phyloP scores from a whole-genome alignment of 2,329 filamentous ascomycete genomes.

The Fusarium citri region DNA sequence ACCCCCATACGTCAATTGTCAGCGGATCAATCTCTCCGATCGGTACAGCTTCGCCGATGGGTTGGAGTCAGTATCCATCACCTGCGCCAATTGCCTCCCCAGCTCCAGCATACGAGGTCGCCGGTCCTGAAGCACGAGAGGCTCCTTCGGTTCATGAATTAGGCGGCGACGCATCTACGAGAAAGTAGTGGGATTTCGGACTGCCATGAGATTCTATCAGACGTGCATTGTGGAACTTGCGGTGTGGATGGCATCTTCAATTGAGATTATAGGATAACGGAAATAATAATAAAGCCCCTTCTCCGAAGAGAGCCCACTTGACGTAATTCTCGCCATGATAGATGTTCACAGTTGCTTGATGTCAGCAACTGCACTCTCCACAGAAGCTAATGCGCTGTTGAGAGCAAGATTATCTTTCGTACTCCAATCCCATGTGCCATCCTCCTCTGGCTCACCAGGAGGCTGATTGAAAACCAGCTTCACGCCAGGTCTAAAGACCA shows the following conservation, averaged over 20 bases:
- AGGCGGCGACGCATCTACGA: not conserved
- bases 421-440: not conserved
- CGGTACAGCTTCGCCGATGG: not conserved
- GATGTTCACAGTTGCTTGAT: too few relatives aligned
- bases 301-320: too few relatives aligned
- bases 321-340: too few relatives aligned
- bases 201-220: too few relatives aligned
- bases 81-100: not conserved
- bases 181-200: not conserved
- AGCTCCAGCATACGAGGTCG: slow-evolving; percentile 1
- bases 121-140: not conserved
- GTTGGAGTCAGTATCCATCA: not conserved
- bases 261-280: too few relatives aligned
- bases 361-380: too few relatives aligned
- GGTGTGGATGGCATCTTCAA: too few relatives aligned
- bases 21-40: not conserved
- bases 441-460: not conserved
- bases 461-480: not conserved
- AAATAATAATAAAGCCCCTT: too few relatives aligned
- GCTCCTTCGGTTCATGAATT: not conserved
- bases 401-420: not conserved
- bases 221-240: too few relatives aligned
- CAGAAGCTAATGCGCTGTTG: not conserved
- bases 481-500: not conserved
- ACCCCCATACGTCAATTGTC: not conserved